These are phyloP conservation scores for Deuterostichococcus epilithicus DNA, from an alignment of 139 green algal species.

Conservation along the genomic window DNA sequence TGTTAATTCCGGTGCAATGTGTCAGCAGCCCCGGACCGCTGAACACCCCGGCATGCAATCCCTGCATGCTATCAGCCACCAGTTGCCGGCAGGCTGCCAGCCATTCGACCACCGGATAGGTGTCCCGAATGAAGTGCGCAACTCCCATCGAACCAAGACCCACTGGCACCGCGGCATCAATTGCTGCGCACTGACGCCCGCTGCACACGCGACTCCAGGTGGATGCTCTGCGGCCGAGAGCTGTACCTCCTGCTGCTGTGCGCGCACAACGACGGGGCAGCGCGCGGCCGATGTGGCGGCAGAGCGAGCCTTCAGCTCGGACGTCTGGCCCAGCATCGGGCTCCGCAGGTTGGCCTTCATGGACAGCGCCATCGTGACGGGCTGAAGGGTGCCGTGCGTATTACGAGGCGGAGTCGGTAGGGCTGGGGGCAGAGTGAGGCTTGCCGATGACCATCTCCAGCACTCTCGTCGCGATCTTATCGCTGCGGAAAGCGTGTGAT, in stretches of 20 bases:
- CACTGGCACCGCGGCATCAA: slow-evolving; percentile 1
- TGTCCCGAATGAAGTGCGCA: background rate
- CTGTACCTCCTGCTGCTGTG: slow-evolving; percentile 44
- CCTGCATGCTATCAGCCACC: too few species aligned
- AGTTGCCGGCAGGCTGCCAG: background rate
- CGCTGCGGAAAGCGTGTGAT: too few species aligned
- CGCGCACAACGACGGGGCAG: slow-evolving; percentile 52
- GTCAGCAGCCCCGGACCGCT: too few species aligned
- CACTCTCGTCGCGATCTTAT: too few species aligned
- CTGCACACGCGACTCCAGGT: slow-evolving; percentile 11
- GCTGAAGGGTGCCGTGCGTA: too few species aligned
- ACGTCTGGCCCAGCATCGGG: slow-evolving; percentile 7
- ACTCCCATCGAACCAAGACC: background rate
- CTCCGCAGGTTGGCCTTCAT: slow-evolving; percentile 15
- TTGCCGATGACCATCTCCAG: too few species aligned
- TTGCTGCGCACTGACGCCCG: background rate
- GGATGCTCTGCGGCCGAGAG: background rate
- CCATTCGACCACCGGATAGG: background rate
- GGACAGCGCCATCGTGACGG: background rate
- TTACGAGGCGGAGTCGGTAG: too few species aligned
- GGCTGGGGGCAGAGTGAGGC: too few species aligned
- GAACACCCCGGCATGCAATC: too few species aligned
- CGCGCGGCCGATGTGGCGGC: slow-evolving; percentile 19
- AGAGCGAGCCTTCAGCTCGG: slow-evolving; percentile 2
- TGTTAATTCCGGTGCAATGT: too few species aligned